These are phyloP conservation scores for Candida maltosa DNA, from an alignment of 805 yeast genomes.

Conservation along the genomic window DNA sequence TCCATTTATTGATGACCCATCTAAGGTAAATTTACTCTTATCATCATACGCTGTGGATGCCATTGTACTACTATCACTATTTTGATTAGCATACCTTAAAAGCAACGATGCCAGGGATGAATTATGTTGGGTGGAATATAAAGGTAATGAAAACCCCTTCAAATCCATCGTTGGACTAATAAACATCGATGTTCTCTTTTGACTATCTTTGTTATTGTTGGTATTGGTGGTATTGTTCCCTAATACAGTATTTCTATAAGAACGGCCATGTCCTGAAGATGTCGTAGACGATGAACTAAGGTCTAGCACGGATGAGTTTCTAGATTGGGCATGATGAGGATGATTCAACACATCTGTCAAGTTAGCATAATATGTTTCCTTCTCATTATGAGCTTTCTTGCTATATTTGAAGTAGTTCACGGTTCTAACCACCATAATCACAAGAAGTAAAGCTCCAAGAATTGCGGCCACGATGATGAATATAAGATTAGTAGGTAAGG, in stretches of 20 bases:
- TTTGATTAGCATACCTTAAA: not conserved
- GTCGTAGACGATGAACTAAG: not conserved
- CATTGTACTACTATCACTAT: not conserved
- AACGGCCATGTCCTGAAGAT: not conserved
- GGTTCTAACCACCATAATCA: slow-evolving; percentile 17
- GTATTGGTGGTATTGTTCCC: not conserved
- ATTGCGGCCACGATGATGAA: slow-evolving; percentile 41
- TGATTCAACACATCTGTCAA: not conserved
- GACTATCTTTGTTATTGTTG: too few species aligned
- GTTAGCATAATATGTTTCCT: slow-evolving; percentile 21
- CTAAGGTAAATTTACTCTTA: not conserved
- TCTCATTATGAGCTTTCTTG: slow-evolving; percentile 23
- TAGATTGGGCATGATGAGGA: not conserved
- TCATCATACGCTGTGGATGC: not conserved
- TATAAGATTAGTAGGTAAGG: slow-evolving; percentile 34
- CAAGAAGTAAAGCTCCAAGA: slow-evolving; percentile 17
- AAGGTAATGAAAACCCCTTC: not conserved
- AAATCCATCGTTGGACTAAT: slow-evolving; percentile 1
- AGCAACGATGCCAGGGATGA: not conserved
- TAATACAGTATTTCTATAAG: not conserved
- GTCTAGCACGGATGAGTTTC: not conserved
- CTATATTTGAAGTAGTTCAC: slow-evolving; percentile 20
- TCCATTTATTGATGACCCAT: not conserved
- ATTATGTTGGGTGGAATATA: not conserved
- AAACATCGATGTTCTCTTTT: slow-evolving; percentile 1